Evolutionary conservation across 352 stramenopile species (phyloP).

Genomic region (Phytophthora brassicae): DNA sequence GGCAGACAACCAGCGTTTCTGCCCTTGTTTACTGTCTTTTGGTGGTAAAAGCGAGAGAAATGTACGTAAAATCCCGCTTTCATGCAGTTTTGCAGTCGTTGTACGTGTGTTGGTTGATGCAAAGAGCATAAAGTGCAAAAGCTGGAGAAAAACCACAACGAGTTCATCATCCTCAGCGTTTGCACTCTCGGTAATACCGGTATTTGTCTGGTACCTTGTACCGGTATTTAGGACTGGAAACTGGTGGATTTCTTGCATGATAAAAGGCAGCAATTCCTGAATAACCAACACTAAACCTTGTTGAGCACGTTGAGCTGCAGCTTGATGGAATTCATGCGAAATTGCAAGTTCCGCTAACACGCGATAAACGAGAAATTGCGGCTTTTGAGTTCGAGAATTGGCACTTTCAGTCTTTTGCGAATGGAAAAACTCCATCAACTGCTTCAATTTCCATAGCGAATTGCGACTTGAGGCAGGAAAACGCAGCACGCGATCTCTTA

Average conservation of each 20-base stretch:
- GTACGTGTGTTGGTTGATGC: conserved; percentile 25
- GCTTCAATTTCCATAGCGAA: conserved; percentile 37
- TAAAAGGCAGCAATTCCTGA: conserved; percentile 42
- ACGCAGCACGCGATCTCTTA: conserved; percentile 53
- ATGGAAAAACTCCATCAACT: conserved; percentile 36
- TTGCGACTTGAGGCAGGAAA: conserved; percentile 33
- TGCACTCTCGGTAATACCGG: background rate
- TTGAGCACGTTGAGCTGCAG: conserved; percentile 29
- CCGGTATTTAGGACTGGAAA: conserved; percentile 17
- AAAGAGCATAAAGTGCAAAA: conserved; percentile 51
- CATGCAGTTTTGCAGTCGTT: conserved; percentile 41
- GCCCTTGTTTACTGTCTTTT: background rate
- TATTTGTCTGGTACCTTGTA: background rate
- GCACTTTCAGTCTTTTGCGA: conserved; percentile 2
- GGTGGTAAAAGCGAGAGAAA: conserved; percentile 43
- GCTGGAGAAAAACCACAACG: conserved; percentile 46
- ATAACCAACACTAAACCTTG: conserved; percentile 38
- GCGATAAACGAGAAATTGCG: conserved; percentile 47
- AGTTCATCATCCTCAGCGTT: conserved; percentile 36
- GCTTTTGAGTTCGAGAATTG: conserved; percentile 14
- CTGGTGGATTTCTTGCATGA: conserved; percentile 41
- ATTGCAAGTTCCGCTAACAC: conserved; percentile 54
- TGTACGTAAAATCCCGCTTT: conserved; percentile 48
- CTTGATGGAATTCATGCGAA: conserved; percentile 53
- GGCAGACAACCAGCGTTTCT: conserved; percentile 37